Conservation (phyloP, 2,329 filamentous ascomycete species). For the Furcasterigmium furcatum region DNA sequence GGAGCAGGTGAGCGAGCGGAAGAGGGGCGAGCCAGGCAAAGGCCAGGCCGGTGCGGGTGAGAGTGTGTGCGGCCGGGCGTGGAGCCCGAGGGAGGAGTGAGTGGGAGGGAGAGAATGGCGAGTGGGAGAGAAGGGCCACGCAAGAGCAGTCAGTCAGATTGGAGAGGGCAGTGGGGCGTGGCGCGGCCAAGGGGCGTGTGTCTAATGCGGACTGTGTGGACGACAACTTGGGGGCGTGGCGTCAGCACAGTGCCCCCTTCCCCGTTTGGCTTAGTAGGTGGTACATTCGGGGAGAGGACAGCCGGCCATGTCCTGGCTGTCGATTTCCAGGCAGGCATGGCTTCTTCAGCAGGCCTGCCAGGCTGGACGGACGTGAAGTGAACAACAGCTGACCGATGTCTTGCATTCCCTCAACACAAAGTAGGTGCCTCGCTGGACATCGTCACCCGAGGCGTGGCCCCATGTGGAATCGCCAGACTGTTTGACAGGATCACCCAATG, state of each 20-base stretch:
- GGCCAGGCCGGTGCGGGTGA: no score
- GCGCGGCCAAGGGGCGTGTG: constrained; percentile 5
- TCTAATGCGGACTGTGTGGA: not conserved
- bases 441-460: no score
- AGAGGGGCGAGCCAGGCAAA: not conserved
- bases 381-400: no score
- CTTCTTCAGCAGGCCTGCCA: no score
- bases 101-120: not conserved
- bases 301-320: no score
- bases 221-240: not conserved
- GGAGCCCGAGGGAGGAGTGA: not conserved
- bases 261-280: not conserved
- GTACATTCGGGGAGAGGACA: not conserved
- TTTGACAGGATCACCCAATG: no score
- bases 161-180: constrained; percentile 6
- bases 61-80: not conserved
- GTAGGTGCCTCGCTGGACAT: no score
- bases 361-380: no score
- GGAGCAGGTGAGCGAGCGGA: not conserved
- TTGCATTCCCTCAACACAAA: no score
- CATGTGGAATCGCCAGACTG: no score
- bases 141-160: constrained; percentile 4
- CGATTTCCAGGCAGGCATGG: no score
- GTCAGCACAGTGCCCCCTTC: not conserved
- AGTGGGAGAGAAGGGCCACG: not conserved